Conservation (phyloP, 148 eudicot genomes). For the Fallopia convolvulus region DNA sequence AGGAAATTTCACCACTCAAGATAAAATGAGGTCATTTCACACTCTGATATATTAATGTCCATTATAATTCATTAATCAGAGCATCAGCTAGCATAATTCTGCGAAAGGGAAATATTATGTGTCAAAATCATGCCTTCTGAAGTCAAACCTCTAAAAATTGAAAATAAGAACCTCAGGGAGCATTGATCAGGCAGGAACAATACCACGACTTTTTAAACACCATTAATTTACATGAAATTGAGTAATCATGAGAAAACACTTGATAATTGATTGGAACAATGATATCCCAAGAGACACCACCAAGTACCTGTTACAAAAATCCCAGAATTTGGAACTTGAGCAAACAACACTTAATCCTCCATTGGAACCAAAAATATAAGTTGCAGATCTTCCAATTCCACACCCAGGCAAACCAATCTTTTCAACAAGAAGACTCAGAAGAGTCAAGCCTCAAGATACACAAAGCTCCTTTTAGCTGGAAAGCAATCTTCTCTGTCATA, state of each 20-base stretch:
- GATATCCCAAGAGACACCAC: not conserved
- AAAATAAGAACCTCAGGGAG: not conserved
- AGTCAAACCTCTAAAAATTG: not conserved
- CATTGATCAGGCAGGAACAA: not conserved
- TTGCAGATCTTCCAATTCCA: not conserved
- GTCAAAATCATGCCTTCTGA: not conserved
- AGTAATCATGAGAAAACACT: not conserved
- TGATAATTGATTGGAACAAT: not conserved
- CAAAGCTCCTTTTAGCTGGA: not conserved
- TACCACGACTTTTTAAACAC: not conserved
- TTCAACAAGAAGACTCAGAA: not conserved
- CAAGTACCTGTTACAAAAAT: not conserved
- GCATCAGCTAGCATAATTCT: not conserved
- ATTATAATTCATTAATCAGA: not conserved
- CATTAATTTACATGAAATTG: not conserved
- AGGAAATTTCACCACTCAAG: not conserved
- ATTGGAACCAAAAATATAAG: not conserved
- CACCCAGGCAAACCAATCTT: not conserved
- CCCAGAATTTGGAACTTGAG: not conserved
- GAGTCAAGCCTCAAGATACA: not conserved
- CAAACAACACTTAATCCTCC: not conserved
- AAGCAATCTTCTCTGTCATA: not conserved
- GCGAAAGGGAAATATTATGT: not conserved
- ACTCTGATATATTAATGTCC: not conserved
- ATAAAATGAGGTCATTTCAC: not conserved